Conservation (phyloP, 31 red algal genomes). For the Bonnemaisonia californica region DNA sequence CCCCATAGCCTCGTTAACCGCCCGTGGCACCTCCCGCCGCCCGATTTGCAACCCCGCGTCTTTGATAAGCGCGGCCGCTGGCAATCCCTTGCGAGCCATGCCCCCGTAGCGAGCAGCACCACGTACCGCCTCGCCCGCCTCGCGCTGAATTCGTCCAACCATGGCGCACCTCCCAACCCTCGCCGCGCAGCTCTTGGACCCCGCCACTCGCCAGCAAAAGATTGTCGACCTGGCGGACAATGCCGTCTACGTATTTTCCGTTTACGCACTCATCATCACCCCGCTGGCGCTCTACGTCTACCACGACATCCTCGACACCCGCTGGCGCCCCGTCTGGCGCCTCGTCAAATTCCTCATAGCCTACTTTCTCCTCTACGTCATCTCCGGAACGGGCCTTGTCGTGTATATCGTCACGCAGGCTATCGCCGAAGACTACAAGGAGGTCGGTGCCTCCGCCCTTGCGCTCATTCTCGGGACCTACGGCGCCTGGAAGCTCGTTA, state of each 20-base stretch:
- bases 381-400: slow-evolving; percentile 25
- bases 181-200: not conserved
- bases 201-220: not conserved
- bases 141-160: not conserved
- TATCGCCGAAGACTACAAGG: slow-evolving; percentile 42
- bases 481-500: slow-evolving; percentile 59
- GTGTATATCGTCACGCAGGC: slow-evolving; percentile 40
- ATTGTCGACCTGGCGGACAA: slow-evolving; percentile 24
- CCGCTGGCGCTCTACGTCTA: slow-evolving; percentile 63
- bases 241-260: slow-evolving; percentile 33
- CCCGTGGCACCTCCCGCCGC: too few relatives aligned
- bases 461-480: slow-evolving; percentile 58
- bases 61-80: too few relatives aligned
- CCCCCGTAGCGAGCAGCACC: too few relatives aligned
- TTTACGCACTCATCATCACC: slow-evolving; percentile 40
- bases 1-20: too few relatives aligned
- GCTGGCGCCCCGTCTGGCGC: slow-evolving; percentile 63
- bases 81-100: too few relatives aligned
- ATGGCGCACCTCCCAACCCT: not conserved
- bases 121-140: not conserved
- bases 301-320: slow-evolving; percentile 50
- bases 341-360: slow-evolving; percentile 44
- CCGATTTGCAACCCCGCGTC: not conserved
- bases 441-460: slow-evolving; percentile 57
- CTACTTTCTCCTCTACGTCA: slow-evolving; percentile 53